phyloP scores from a whole-genome alignment of 2,329 filamentous ascomycete genomes.

The Fusarium nematophilum region DNA sequence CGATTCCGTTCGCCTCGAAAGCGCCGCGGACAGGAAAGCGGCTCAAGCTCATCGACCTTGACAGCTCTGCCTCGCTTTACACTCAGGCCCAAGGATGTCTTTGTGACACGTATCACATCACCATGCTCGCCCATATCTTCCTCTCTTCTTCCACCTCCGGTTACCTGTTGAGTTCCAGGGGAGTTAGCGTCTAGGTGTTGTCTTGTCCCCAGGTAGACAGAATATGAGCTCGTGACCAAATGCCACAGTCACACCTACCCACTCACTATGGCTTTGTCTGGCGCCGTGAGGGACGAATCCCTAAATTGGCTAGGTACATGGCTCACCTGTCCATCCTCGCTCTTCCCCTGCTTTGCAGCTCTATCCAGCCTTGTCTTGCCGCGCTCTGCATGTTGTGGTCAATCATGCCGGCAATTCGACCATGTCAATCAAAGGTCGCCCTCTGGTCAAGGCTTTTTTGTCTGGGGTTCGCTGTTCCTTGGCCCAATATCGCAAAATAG shows the following conservation, averaged over 20 bases:
- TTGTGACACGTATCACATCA: conserved; percentile 1
- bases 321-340: background rate
- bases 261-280: conserved; percentile 1
- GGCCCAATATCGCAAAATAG: background rate
- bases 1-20: conserved; percentile 15
- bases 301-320: background rate
- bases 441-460: conserved; percentile 7
- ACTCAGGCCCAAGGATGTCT: background rate
- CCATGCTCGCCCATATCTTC: background rate
- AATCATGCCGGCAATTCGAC: conserved; percentile 19
- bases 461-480: background rate
- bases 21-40: background rate
- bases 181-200: background rate
- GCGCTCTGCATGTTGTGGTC: conserved; percentile 7
- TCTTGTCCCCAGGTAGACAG: conserved; percentile 13
- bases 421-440: conserved; percentile 9
- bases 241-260: background rate
- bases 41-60: conserved; percentile 3
- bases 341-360: background rate
- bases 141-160: no score
- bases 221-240: conserved; percentile 5
- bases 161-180: no score
- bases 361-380: background rate
- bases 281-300: background rate
- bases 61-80: background rate